A percentile compares a stretch with the other conserved stretches of the same genome.
These are phyloP conservation scores for Trypanosoma cruzi DNA, from an alignment of 208 protist species.

Conservation along the genomic window DNA sequence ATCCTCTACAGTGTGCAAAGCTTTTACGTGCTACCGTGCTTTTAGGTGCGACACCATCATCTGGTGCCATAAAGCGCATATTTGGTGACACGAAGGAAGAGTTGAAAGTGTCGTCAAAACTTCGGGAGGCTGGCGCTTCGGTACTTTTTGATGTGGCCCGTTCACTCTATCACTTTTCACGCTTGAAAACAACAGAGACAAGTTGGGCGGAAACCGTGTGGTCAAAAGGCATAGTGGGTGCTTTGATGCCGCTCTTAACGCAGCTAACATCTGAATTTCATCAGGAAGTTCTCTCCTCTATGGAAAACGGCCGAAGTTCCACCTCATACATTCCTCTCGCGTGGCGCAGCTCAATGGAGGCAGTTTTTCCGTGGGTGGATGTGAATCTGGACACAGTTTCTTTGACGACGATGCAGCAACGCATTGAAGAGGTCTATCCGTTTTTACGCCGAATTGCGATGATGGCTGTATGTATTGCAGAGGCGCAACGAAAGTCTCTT, in stretches of 20 bases:
- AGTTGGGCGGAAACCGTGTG: slow-evolving; percentile 36
- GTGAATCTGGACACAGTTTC: slow-evolving; percentile 33
- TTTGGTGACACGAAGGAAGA: slow-evolving; percentile 19
- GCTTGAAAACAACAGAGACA: slow-evolving; percentile 21
- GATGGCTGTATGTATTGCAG: slow-evolving; percentile 24
- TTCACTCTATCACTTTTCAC: slow-evolving; percentile 56
- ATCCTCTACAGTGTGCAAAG: slow-evolving; percentile 49
- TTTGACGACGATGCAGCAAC: slow-evolving; percentile 31
- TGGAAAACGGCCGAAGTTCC: background rate
- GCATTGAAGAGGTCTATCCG: slow-evolving; percentile 38
- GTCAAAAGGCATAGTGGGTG: slow-evolving; percentile 33
- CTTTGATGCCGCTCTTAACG: slow-evolving; percentile 47
- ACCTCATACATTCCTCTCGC: slow-evolving; percentile 47
- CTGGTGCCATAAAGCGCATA: slow-evolving; percentile 29
- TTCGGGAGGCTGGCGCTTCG: slow-evolving; percentile 33
- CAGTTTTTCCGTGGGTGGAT: slow-evolving; percentile 54
- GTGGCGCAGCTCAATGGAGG: slow-evolving; percentile 64
- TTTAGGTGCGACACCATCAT: slow-evolving; percentile 50
- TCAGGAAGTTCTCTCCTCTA: slow-evolving; percentile 5
- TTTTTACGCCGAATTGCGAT: slow-evolving; percentile 22
- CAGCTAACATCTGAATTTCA: slow-evolving; percentile 24
- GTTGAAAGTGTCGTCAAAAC: slow-evolving; percentile 2
- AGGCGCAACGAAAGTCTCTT: slow-evolving; percentile 5
- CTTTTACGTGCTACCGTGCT: slow-evolving; percentile 63
- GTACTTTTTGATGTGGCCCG: slow-evolving; percentile 76